Evolutionary conservation across 768 basidiomycete genomes (phyloP).

Genomic region (Kwoniella sp.): DNA sequence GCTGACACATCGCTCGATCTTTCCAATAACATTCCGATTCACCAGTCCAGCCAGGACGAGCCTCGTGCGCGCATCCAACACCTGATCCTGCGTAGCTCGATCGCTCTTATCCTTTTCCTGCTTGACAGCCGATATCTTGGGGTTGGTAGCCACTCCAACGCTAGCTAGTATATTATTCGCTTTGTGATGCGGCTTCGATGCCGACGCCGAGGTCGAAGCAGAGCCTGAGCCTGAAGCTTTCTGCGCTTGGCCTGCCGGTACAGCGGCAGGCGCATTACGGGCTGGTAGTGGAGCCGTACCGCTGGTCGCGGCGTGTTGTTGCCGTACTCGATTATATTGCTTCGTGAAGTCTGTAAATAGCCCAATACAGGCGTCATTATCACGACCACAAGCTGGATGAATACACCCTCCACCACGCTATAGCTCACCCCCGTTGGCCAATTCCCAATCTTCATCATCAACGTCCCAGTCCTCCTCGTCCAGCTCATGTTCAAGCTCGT

Average conservation of each 20-base stretch:
- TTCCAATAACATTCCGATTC: conserved; percentile 79
- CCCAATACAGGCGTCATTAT: conserved; percentile 1
- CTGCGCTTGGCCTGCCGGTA: conserved; percentile 1
- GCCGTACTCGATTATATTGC: conserved; percentile 91
- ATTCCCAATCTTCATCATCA: conserved; percentile 57
- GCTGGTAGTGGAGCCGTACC: conserved; percentile 31
- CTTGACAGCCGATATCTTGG: conserved; percentile 85
- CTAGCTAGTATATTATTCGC: conserved; percentile 32
- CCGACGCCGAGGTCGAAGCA: conserved; percentile 56
- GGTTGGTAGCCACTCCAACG: conserved; percentile 71
- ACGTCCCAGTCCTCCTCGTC: conserved; percentile 46
- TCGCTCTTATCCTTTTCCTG: conserved; percentile 97
- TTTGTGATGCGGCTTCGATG: conserved; percentile 9
- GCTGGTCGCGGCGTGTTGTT: conserved; percentile 70
- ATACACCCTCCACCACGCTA: not conserved
- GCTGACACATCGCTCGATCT: conserved; percentile 93
- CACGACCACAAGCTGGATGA: not conserved
- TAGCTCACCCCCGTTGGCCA: conserved; percentile 54
- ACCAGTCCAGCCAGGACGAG: conserved; percentile 96
- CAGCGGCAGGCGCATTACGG: not conserved
- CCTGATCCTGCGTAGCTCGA: conserved; percentile 94
- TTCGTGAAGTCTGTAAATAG: conserved; percentile 84
- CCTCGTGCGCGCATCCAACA: conserved; percentile 91
- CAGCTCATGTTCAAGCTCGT: conserved; percentile 26
- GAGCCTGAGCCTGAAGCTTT: conserved; percentile 58